Base-by-base conservation (phyloP, 73 alveolate genomes). In the Paramecium bursaria region DNA sequence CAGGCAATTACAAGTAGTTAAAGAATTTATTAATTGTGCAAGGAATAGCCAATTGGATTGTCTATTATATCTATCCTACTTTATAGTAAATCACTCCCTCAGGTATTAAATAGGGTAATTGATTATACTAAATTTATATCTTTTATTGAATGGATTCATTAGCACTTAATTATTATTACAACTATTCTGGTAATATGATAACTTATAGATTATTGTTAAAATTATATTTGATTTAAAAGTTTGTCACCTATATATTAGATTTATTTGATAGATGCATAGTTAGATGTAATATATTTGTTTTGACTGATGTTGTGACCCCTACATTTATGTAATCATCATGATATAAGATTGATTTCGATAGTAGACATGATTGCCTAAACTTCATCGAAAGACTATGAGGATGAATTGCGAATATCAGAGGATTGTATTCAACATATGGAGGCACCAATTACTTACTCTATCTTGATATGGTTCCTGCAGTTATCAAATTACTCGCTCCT, bases 11-110 rank as follows among this genome's bases (percentile, higher is more conserved):
- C 44, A 39, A 23, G 44, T 25, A 4, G 39, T 19, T 23, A 67
- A 22, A 67, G 44, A 13, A 67, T 67, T 67, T 67, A 67, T 67
- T 67, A 5, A 67, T 67, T 39, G 82, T 39, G 21, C 82, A 67
- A 35, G 82, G 82, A 21, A 67, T 48, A 27, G 51, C n/a, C n/a
- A n/a, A n/a, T n/a, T n/a, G n/a, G n/a, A n/a, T n/a, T n/a, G n/a
- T n/a, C n/a, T n/a, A n/a, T n/a, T n/a, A n/a, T n/a, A n/a, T n/a
- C n/a, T n/a, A n/a, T n/a, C n/a, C n/a, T n/a, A n/a, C n/a, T n/a
- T n/a, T n/a, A n/a, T n/a, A n/a, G n/a, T n/a, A n/a, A n/a, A n/a
- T n/a, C n/a, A n/a, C n/a, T n/a, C n/a, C n/a, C n/a, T n/a, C n/a
- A n/a, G n/a, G n/a, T n/a, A n/a, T n/a, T n/a, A n/a, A n/a, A n/a